Base-by-base conservation (phyloP, 352 stramenopile genomes). In the Phytophthora brassicae region DNA sequence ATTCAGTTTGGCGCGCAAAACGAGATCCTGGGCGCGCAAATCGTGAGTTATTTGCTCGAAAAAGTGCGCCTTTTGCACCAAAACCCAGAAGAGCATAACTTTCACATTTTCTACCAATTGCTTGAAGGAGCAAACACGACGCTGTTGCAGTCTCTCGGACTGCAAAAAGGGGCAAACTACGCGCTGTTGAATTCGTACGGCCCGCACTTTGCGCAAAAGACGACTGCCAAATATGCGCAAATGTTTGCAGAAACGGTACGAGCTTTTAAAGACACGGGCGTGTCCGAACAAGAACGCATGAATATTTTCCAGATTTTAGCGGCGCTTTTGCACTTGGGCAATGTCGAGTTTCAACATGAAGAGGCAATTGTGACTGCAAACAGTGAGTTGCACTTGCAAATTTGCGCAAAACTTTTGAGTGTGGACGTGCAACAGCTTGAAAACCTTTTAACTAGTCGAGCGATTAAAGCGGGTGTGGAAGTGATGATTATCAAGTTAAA, bases 21-120 rank as follows among this genome's bases (percentile, higher is more conserved):
- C 54, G 70, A 89, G 38, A 89, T 99, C 22, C 76, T 97, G 41
- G 92, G 95, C 22, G 92, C 94, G 17, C 93, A 96, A 64, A 96
- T 98, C 42, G 84, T 95, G 53, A 98, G 93, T 12, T 99, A 99
- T 59, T 81, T 99, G n/a, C 73, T 99, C 6, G 96, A 99, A 70
- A 98, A 99, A 69, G 94, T 98, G 33, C 88, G 97, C 7, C 68
- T 99, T 35, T 86, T 97, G 33, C 95, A 97, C 52, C 95, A 98
- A 64, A 95, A 86, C 11, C 77, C 84, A 7, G 79, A 93, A 41
- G 95, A 98, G 72, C 75, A 94, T 26, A 98, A 96, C 65, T 98
- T 98, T 67, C 95, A 98, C 66, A 91, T 98, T 58, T 98, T 98
- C 67, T 98, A 98, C 67, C 89, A 98, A 71, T 86, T 98, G 36